These are phyloP conservation scores for Hagleromyces aurorensis DNA, from an alignment of 805 yeast genomes.

Conservation along the genomic window DNA sequence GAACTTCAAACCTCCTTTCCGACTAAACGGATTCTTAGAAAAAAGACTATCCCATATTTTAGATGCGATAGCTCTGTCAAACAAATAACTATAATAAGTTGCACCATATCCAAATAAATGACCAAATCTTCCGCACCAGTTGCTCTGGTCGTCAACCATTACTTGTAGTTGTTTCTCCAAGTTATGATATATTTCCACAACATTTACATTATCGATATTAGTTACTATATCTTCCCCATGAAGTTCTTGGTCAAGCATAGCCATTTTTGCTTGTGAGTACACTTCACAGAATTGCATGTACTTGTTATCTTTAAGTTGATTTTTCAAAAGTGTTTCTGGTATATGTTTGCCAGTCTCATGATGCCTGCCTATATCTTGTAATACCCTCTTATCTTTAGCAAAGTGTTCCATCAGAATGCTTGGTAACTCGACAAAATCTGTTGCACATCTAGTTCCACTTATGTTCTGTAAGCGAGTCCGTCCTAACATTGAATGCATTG, in stretches of 20 bases:
- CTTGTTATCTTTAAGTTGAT: constrained; percentile 44
- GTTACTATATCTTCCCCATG: constrained; percentile 41
- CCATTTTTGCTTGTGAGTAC: constrained; percentile 83
- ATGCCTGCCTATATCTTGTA: constrained; percentile 66
- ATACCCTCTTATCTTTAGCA: constrained; percentile 72
- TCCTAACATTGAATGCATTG: constrained; percentile 96
- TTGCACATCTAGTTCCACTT: constrained; percentile 89
- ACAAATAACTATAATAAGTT: constrained; percentile 81
- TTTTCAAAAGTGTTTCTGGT: constrained; percentile 41
- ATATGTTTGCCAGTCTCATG: constrained; percentile 51
- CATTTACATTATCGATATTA: constrained; percentile 40
- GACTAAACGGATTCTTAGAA: constrained; percentile 56
- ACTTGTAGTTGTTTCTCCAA: constrained; percentile 53
- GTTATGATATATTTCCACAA: constrained; percentile 55
- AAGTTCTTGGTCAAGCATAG: constrained; percentile 74
- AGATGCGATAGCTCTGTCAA: constrained; percentile 89
- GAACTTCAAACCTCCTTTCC: constrained; percentile 70
- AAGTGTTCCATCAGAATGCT: constrained; percentile 95
- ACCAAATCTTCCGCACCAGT: constrained; percentile 93
- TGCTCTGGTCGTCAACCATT: constrained; percentile 60
- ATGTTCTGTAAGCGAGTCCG: constrained; percentile 84
- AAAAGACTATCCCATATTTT: constrained; percentile 75
- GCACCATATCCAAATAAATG: constrained; percentile 92
- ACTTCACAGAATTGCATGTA: constrained; percentile 63
- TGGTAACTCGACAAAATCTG: constrained; percentile 95